Evolutionary conservation across 2,329 filamentous ascomycete genomes (phyloP), one percentile per base, ranked within the genome.

Genomic region (Ophiostoma triangulosporum): DNA sequence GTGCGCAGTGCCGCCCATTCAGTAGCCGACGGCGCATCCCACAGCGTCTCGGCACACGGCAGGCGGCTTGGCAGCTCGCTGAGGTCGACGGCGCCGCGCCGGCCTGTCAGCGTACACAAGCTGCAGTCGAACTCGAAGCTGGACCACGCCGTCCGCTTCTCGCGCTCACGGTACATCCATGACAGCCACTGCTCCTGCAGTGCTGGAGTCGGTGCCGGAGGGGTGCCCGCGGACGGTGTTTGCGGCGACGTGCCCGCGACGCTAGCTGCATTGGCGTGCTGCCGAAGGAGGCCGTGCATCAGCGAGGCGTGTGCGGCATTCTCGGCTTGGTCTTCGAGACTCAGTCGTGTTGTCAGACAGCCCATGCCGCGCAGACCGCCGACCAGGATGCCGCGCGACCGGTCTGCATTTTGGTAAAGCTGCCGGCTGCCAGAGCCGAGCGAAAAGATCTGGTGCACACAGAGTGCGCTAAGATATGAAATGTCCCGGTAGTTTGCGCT

Each of bases 61-160:
- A 66, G 51, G 6, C 54, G 58, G 2, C 56, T 32, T 1, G 64
- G 64, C 20, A 66, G 57, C 56, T 65, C 62, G 22, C 59, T 60
- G 9, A 66, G 53, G 43, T 64, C 62, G 4, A 66, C 61, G 4
- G 60, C 60, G 15, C 61, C 62, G 3, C 62, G 62, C 1, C 62
- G 59, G 35, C 59, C 60, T 0, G 62, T 65, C 22, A 66, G 56
- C 3, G 64, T 64, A 36, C 59, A 63, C 4, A 65, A 51, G n/a
- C 60, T 64, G 56, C 63, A 66, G 55, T 66, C 64, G 32, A 64
- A 65, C 45, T 66, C 64, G 31, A 66, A 66, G 7, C 62, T 61
- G 15, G 64, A 59, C 64, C 64, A 66, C 1, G 61, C 61, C 6
- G 60, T 56, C 12, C 64, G 58, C 26, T 56, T 58, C 22, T 60